These are phyloP conservation scores for Tuber indicum DNA, from an alignment of 495 filamentous ascomycete genomes.

Conservation along the genomic window DNA sequence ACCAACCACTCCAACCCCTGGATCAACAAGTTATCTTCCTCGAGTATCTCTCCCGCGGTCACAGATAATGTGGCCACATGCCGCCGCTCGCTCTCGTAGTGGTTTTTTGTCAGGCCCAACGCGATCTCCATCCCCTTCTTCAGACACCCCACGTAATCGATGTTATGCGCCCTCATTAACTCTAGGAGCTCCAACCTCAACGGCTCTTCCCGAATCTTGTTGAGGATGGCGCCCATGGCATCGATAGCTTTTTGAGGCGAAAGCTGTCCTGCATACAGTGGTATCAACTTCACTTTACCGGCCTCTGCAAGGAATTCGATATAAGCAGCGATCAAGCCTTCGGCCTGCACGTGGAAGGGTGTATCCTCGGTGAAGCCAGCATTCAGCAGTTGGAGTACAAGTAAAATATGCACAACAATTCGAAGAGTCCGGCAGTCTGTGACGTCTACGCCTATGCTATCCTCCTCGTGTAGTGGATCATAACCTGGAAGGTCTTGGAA, in stretches of 20 bases:
- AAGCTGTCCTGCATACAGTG: constrained; percentile 78
- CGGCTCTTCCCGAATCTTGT: constrained; percentile 55
- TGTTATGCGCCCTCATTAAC: constrained; percentile 51
- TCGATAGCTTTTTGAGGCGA: constrained; percentile 46
- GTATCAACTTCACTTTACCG: constrained; percentile 66
- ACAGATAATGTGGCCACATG: constrained; percentile 44
- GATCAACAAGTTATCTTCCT: constrained; percentile 67
- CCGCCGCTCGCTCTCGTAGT: constrained; percentile 27
- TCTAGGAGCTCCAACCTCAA: constrained; percentile 50
- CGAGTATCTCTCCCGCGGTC: constrained; percentile 58
- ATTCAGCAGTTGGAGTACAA: constrained; percentile 47
- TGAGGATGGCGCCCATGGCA: constrained; percentile 52
- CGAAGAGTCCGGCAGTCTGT: constrained; percentile 45
- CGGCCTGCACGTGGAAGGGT: constrained; percentile 41
- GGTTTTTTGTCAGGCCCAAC: constrained; percentile 25
- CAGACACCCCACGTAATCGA: constrained; percentile 52
- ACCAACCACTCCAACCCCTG: constrained; percentile 79
- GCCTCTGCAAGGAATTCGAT: constrained; percentile 66
- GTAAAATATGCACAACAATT: constrained; percentile 56
- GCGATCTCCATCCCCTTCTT: constrained; percentile 40
- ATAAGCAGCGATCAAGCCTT: constrained; percentile 71
- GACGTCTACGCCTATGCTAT: constrained; percentile 25
- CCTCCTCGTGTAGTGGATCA: constrained; percentile 27
- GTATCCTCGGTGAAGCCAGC: constrained; percentile 41
- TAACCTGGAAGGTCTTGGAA: constrained; percentile 31